A percentile compares a stretch with the other conserved stretches of the same genome.
These are phyloP conservation scores for Paxillus involutus DNA, from an alignment of 768 basidiomycete species.

Conservation along the genomic window DNA sequence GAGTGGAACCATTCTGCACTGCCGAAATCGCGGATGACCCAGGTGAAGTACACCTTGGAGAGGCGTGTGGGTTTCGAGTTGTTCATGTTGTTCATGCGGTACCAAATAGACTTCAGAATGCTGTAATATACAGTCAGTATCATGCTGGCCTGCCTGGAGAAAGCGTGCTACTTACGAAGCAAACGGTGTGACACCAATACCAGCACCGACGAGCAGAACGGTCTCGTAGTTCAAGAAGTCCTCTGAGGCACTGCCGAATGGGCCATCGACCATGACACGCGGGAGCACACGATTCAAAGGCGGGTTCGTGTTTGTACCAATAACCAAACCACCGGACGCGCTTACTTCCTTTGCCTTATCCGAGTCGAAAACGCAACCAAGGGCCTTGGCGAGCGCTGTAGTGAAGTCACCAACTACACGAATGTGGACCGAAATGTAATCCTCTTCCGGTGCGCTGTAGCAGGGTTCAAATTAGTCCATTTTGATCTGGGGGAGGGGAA, in stretches of 20 bases:
- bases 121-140: constrained; percentile 34
- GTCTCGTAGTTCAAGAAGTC: constrained; percentile 91
- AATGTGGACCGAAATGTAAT: constrained; percentile 92
- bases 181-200: constrained; percentile 96
- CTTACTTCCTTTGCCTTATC: constrained; percentile 47
- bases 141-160: neutral
- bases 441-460: constrained; percentile 86
- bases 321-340: constrained; percentile 53
- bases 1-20: constrained; percentile 94
- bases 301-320: constrained; percentile 56
- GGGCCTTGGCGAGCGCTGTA: constrained; percentile 68
- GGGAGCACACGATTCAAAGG: constrained; percentile 76
- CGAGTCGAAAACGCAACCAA: constrained; percentile 80
- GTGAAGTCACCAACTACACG: constrained; percentile 94
- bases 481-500: neutral
- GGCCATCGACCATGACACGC: constrained; percentile 94
- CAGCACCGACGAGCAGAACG: constrained; percentile 85
- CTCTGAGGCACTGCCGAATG: constrained; percentile 90
- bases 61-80: constrained; percentile 74
- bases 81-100: constrained; percentile 89
- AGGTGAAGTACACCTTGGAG: constrained; percentile 91
- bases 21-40: constrained; percentile 94
- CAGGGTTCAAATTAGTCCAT: neutral
- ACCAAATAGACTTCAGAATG: constrained; percentile 91
- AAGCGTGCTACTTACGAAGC: constrained; percentile 65